Evolutionary conservation across 2,329 filamentous ascomycete genomes (phyloP).

Genomic region (Fusarium tanahbumbuense): DNA sequence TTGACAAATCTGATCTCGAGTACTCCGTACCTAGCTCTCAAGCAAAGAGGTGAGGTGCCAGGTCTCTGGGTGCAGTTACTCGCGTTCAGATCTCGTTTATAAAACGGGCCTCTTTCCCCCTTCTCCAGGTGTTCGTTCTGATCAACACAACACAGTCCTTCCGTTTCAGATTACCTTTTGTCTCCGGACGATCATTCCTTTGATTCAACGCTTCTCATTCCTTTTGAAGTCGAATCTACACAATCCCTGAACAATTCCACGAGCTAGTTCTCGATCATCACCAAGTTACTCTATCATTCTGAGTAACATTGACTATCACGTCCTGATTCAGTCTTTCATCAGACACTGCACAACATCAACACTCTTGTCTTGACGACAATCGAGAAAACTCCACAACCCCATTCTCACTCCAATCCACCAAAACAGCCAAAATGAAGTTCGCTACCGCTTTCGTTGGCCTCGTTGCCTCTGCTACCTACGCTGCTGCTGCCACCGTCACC

Average conservation of each 20-base stretch:
- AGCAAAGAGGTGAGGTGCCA: not conserved
- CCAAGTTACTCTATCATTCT: constrained; percentile 23
- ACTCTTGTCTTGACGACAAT: constrained; percentile 47
- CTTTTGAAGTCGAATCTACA: constrained; percentile 47
- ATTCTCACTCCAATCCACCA: constrained; percentile 21
- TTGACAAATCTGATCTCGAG: constrained; percentile 44
- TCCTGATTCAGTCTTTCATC: constrained; percentile 45
- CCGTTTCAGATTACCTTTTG: constrained; percentile 39
- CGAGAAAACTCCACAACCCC: constrained; percentile 23
- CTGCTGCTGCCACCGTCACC: constrained; percentile 63
- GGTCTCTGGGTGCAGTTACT: constrained; percentile 24
- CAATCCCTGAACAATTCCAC: constrained; percentile 39
- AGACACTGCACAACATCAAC: constrained; percentile 29
- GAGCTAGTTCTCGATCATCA: constrained; percentile 46
- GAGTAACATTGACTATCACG: constrained; percentile 27
- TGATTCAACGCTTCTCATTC: constrained; percentile 49
- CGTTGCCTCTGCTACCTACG: constrained; percentile 57
- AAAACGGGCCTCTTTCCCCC: constrained; percentile 45
- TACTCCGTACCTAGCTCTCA: constrained; percentile 6
- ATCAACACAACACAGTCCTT: constrained; percentile 41
- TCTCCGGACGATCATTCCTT: constrained; percentile 49
- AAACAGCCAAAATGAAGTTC: constrained; percentile 65
- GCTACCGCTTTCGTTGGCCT: constrained; percentile 57
- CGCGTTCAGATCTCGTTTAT: constrained; percentile 40
- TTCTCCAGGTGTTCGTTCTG: constrained; percentile 29